Evolutionary conservation across 129 eudicot species (phyloP).

Genomic region (Helichrysum umbraculigerum): DNA sequence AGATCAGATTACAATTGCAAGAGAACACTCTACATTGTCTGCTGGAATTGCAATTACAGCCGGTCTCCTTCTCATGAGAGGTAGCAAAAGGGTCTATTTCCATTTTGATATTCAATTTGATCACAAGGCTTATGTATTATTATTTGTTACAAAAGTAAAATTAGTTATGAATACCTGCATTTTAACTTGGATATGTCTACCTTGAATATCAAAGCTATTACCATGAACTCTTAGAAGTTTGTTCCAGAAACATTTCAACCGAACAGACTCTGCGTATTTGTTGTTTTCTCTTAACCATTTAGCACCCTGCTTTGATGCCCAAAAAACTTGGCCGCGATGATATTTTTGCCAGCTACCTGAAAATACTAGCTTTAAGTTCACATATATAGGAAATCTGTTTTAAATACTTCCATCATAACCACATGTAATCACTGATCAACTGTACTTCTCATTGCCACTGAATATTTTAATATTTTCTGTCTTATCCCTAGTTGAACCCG

Average conservation of each 20-base stretch:
- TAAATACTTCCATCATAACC: background rate
- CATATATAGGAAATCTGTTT: background rate
- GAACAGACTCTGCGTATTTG: background rate
- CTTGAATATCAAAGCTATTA: background rate
- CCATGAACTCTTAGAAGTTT: background rate
- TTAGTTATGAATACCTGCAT: background rate
- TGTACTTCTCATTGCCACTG: background rate
- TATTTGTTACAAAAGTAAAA: background rate
- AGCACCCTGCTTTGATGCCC: background rate
- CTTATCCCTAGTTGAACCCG: background rate
- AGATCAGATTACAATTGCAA: constrained; percentile 61
- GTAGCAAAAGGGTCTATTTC: constrained; percentile 31
- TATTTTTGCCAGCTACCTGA: background rate
- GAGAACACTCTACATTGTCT: constrained; percentile 61
- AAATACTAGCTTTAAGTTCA: background rate
- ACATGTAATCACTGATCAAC: background rate
- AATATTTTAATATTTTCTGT: background rate
- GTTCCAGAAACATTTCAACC: background rate
- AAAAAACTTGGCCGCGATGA: background rate
- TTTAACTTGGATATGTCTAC: background rate
- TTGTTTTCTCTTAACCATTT: background rate
- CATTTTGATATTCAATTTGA: constrained; percentile 1
- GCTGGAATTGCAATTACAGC: constrained; percentile 67
- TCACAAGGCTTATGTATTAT: constrained; percentile 9
- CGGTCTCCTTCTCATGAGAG: constrained; percentile 66